Evolutionary conservation across 2,329 filamentous ascomycete species (phyloP).

Genomic region (Bimuria novae-zelandiae): DNA sequence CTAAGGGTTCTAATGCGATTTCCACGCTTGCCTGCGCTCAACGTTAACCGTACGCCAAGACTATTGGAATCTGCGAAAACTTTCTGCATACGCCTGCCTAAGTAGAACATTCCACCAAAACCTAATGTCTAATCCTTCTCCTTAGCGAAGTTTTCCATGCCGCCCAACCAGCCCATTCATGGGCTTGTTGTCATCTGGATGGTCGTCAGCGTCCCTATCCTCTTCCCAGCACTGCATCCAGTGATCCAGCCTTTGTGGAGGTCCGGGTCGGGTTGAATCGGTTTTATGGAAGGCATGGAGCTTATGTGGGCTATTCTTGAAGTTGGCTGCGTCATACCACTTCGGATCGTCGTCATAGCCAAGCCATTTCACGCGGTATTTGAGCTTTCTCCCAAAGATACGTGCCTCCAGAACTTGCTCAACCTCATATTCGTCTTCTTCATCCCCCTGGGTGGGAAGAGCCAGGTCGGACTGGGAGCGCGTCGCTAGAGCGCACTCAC

Average conservation of each 20-base stretch:
- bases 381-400: conserved; percentile 7
- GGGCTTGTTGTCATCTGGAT: conserved; percentile 12
- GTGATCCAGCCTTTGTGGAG: conserved; percentile 8
- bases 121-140: too few relatives aligned
- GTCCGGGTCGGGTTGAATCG: conserved; percentile 2
- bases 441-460: background rate
- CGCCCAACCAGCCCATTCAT: too few relatives aligned
- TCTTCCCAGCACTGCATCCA: conserved; percentile 9
- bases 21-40: too few relatives aligned
- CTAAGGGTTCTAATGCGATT: too few relatives aligned
- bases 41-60: too few relatives aligned
- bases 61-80: too few relatives aligned
- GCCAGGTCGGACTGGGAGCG: background rate
- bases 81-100: too few relatives aligned
- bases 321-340: conserved; percentile 15
- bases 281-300: conserved; percentile 9
- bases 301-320: conserved; percentile 15
- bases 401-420: conserved; percentile 20
- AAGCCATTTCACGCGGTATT: conserved; percentile 15
- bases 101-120: too few relatives aligned
- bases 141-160: too few relatives aligned
- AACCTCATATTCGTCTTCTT: conserved; percentile 8
- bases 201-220: background rate
- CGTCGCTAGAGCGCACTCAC: background rate
- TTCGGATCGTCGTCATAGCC: conserved; percentile 9